phyloP scores from a whole-genome alignment of 2,329 filamentous ascomycete species.

The Cephalotrichum gorgonifer region DNA sequence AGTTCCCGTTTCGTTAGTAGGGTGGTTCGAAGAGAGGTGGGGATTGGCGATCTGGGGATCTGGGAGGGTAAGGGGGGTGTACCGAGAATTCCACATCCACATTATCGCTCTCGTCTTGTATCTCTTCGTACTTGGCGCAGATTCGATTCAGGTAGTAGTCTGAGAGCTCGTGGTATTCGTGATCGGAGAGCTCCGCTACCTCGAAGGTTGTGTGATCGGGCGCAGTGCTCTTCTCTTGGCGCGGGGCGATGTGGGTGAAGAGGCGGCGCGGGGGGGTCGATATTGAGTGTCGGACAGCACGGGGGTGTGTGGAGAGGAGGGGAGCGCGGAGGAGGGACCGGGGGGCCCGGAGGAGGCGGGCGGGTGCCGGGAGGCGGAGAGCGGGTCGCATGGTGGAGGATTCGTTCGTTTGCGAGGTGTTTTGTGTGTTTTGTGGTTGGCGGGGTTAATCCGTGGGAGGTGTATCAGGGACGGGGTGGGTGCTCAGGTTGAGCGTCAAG shows the following conservation, averaged over 20 bases:
- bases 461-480: too few relatives aligned
- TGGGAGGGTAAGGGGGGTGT: conserved; percentile 18
- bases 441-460: neutral
- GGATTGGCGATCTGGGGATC: neutral
- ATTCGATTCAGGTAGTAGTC: conserved; percentile 61
- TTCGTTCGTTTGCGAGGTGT: neutral
- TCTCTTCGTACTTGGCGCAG: conserved; percentile 53
- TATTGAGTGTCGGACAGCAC: neutral
- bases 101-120: conserved; percentile 63
- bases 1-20: neutral
- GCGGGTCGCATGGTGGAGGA: neutral
- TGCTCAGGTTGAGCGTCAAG: too few relatives aligned
- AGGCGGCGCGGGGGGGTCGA: neutral
- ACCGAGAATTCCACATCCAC: conserved; percentile 87
- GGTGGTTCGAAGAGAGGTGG: conserved; percentile 7
- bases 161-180: conserved; percentile 67
- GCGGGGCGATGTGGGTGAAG: neutral
- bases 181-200: conserved; percentile 55
- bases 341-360: neutral
- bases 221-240: too few relatives aligned
- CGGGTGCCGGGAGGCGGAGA: neutral
- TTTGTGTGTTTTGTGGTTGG: neutral
- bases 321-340: neutral
- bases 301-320: neutral
- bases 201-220: too few relatives aligned